Percentiles rank a stretch among this genome's conserved stretches.
phyloP scores from a whole-genome alignment of 805 yeast genomes.

The Metschnikowia proteae region DNA sequence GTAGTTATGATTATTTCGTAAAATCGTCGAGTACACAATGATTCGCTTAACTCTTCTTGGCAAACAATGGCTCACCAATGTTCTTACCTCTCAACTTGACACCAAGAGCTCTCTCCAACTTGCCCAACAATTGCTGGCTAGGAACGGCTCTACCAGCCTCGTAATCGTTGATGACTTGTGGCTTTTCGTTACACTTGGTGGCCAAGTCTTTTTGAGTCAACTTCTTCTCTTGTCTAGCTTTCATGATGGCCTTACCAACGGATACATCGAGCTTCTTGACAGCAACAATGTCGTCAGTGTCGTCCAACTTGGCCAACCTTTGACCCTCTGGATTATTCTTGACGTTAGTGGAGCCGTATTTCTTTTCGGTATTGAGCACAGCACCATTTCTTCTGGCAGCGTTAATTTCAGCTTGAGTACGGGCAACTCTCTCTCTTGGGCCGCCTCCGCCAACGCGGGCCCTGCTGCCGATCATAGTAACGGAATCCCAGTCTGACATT shows the following conservation, averaged over 20 bases:
- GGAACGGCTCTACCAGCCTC: conserved; percentile 97
- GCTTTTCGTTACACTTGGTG: conserved; percentile 92
- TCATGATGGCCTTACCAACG: conserved; percentile 84
- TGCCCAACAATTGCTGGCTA: conserved; percentile 88
- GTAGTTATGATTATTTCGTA: conserved; percentile 1
- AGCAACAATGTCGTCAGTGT: conserved; percentile 88
- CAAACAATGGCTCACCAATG: conserved; percentile 83
- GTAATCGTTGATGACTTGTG: conserved; percentile 90
- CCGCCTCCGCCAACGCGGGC: conserved; percentile 88
- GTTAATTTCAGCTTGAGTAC: conserved; percentile 71
- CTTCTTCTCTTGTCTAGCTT: conserved; percentile 83
- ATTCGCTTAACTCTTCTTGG: conserved; percentile 42
- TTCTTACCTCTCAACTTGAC: conserved; percentile 94
- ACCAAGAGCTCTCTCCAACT: conserved; percentile 91
- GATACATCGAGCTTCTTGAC: conserved; percentile 80
- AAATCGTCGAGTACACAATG: neutral
- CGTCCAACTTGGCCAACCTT: conserved; percentile 87
- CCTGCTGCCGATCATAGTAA: conserved; percentile 82
- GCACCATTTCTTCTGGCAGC: conserved; percentile 92
- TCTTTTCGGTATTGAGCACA: conserved; percentile 89
- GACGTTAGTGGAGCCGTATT: conserved; percentile 63
- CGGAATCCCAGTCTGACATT: conserved; percentile 85
- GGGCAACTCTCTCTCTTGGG: conserved; percentile 81
- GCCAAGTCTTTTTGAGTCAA: conserved; percentile 96
- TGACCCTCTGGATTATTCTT: conserved; percentile 85